Evolutionary conservation across 2,329 filamentous ascomycete species (phyloP).

Genomic region (Xylariaceae sp.): DNA sequence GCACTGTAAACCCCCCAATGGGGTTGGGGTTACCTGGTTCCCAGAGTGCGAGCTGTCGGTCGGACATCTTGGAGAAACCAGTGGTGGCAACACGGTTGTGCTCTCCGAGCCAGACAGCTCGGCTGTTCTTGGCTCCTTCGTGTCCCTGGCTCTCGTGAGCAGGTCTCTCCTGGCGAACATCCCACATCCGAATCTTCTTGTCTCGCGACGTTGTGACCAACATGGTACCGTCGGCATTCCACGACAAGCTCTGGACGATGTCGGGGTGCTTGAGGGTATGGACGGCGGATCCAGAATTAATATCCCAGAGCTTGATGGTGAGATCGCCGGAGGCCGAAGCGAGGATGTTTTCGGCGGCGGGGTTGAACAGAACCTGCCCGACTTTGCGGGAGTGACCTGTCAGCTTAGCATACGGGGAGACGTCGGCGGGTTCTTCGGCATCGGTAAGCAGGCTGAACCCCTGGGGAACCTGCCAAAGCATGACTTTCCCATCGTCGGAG

Average conservation of each 20-base stretch:
- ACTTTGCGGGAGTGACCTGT: conserved; percentile 91
- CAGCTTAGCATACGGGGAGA: conserved; percentile 75
- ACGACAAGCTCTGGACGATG: conserved; percentile 91
- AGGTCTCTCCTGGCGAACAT: conserved; percentile 86
- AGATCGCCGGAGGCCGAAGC: conserved; percentile 94
- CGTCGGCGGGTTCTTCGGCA: conserved; percentile 74
- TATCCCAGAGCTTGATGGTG: conserved; percentile 93
- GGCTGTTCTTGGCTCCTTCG: conserved; percentile 92
- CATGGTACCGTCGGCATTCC: conserved; percentile 83
- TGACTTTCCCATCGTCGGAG: conserved; percentile 95
- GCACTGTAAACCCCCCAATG: conserved; percentile 80
- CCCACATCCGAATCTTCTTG: conserved; percentile 98
- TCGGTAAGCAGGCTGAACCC: conserved; percentile 81
- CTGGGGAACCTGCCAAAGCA: conserved; percentile 91
- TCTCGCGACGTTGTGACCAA: conserved; percentile 91
- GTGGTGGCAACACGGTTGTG: conserved; percentile 94
- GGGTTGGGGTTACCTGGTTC: conserved; percentile 82
- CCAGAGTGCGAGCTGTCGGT: conserved; percentile 93
- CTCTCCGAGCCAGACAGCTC: conserved; percentile 94
- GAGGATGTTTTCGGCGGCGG: conserved; percentile 88
- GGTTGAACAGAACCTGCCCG: conserved; percentile 96
- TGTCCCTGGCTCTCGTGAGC: conserved; percentile 82
- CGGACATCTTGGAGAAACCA: conserved; percentile 97
- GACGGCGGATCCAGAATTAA: conserved; percentile 68
- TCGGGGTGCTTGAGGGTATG: conserved; percentile 80